Evolutionary conservation across 768 basidiomycete genomes (phyloP).

Genomic region (Xanthoconium purpureum): DNA sequence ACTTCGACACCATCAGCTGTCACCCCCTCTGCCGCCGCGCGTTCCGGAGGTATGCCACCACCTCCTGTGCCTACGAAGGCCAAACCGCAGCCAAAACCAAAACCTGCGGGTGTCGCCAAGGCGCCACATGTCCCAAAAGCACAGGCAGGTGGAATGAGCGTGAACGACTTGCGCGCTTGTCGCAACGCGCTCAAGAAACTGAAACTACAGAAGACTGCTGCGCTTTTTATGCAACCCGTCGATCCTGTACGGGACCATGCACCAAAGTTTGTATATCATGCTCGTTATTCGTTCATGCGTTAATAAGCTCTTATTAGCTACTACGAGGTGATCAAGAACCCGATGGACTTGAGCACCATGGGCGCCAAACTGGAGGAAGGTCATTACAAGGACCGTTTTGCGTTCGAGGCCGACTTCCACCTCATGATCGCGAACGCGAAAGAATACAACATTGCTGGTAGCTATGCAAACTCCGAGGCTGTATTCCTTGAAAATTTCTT

Average conservation of each 20-base stretch:
- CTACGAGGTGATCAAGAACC: slow-evolving; percentile 83
- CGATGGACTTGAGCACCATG: slow-evolving; percentile 94
- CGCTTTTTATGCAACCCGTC: slow-evolving; percentile 83
- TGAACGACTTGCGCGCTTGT: slow-evolving; percentile 72
- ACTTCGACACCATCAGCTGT: slow-evolving; percentile 17
- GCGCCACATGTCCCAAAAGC: slow-evolving; percentile 61
- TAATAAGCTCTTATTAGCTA: slow-evolving; percentile 52
- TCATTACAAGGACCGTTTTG: slow-evolving; percentile 79
- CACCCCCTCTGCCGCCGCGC: slow-evolving; percentile 7
- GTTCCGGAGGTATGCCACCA: slow-evolving; percentile 23
- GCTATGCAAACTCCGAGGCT: slow-evolving; percentile 73
- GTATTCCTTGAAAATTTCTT: slow-evolving; percentile 76
- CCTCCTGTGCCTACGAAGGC: slow-evolving; percentile 31
- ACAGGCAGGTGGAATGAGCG: slow-evolving; percentile 71
- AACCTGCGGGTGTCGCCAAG: slow-evolving; percentile 27
- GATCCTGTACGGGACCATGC: slow-evolving; percentile 92
- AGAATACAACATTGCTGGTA: slow-evolving; percentile 72
- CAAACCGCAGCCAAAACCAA: slow-evolving; percentile 28
- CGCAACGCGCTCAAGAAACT: slow-evolving; percentile 80
- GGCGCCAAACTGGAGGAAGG: slow-evolving; percentile 82
- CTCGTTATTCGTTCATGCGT: slow-evolving; percentile 4
- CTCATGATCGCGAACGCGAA: slow-evolving; percentile 88
- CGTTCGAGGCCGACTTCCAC: slow-evolving; percentile 82
- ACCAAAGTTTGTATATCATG: slow-evolving; percentile 55
- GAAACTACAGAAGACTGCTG: slow-evolving; percentile 66